Evolutionary conservation across 441 rosid species (phyloP), one percentile per base, ranked within the genome.

Genomic region (Populus tomentosa): DNA sequence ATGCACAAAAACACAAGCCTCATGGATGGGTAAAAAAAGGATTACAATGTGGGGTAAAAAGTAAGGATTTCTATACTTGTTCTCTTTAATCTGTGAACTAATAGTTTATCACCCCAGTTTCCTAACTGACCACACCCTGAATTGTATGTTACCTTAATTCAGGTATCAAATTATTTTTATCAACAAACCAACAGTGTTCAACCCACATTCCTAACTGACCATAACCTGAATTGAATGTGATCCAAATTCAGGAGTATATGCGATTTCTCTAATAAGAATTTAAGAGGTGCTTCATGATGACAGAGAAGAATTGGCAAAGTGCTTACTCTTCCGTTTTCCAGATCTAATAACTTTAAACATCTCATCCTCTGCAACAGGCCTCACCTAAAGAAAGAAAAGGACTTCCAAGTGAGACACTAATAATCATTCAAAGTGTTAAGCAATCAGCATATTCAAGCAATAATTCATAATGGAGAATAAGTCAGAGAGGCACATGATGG

Each of bases 291-390:
- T 26, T 67, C 14, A n/a, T 9, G 13, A 4, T 14, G 68, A 65
- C 35, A 13, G 33, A 33, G 28, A 38, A 67, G 0, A 38, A 2
- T 14, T 16, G 23, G 33, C 2, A 75, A 62, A 74, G 68, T 42
- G 87, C 91, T 82, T 86, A 94, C 98, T 90, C 77, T 87, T 94
- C 59, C 97, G 76, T 85, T 93, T 93, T 46, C 98, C 98, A 33
- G 98, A 75, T 77, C 98, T 85, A 75, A 95, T 71, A 80, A 95
- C 98, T 86, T 91, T 90, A 72, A 93, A 93, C 97, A 95, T 93
- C 84, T 95, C 98, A 80, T 95, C 98, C 83, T 95, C 98, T 10
- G 98, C 98, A 13, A 95, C 94, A 40, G 98, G 98, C 85, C 98
- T 90, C 30, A 93, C 98, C 97, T 94, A 82, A 32, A 85, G 72